Evolutionary conservation across 2,329 filamentous ascomycete species (phyloP), one percentile per base, ranked within the genome.

Genomic region (Trichoderma oligosporum): DNA sequence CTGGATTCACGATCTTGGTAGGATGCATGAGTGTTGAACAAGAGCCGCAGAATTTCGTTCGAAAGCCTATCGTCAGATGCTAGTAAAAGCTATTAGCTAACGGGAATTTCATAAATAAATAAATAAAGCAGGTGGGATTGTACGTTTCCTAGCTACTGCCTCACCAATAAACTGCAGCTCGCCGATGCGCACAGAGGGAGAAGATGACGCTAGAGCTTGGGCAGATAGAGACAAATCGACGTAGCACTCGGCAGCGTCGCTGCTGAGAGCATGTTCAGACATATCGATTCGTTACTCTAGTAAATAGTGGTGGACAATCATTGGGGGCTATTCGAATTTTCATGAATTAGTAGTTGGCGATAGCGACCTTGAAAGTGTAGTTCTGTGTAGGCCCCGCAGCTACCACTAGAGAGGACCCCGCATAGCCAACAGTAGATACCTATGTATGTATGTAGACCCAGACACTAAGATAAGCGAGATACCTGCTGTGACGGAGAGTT

Each of bases 1-100:
- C 94, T 84, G 42, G 94, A 97, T 62, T 83, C 78, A 66, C 92
- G 85, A 74, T 99, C 94, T 72, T 85, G 77, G 73, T 97, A 99
- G 65, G 88, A 84, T 60, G 89, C 83, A 69, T 97, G 91, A 51
- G 92, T 97, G 70, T 85, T 84, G 75, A 97, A 93, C 29, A 99
- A 82, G 31, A 91, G 81, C 61, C 96, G 76, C 52, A 94, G 71
- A 59, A 73, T 70, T 49, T 78, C 73, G 56, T 83, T 73, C 52
- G 80, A 71, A 44, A 78, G 71, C 70, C 73, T 69, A 58, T 79
- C 75, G 65, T 80, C 70, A 59, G 75, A 80, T 81, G 63, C 38
- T 61, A 57, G 29, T 36, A 38, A 52, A 49, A 20, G 16, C 7
- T 4, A 63, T 68, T 53, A 66, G 66, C 60, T 22, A 16, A 24